phyloP scores from a whole-genome alignment of 805 yeast genomes.

The Priceomyces medius region DNA sequence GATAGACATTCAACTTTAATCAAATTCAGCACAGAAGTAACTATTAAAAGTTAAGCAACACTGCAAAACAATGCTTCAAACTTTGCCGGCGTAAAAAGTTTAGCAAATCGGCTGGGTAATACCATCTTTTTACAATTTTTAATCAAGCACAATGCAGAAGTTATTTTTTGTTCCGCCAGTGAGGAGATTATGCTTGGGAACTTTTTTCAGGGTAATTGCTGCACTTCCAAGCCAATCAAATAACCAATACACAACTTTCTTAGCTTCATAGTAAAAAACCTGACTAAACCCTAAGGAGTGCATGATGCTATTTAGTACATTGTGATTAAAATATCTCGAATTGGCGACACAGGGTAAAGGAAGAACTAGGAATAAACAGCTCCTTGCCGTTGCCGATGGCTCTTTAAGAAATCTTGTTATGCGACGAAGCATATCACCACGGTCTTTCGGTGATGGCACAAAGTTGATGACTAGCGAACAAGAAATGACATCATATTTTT shows the following conservation, averaged over 20 bases:
- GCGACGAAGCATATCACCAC: conserved; percentile 77
- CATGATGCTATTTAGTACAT: conserved; percentile 47
- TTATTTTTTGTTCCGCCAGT: conserved; percentile 67
- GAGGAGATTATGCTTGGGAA: conserved; percentile 49
- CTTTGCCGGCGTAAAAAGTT: too few relatives aligned
- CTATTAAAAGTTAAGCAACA: too few relatives aligned
- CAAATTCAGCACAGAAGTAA: too few relatives aligned
- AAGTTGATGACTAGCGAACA: conserved; percentile 87
- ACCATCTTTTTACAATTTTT: too few relatives aligned
- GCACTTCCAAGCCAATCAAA: conserved; percentile 46
- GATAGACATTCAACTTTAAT: too few relatives aligned
- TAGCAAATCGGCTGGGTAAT: too few relatives aligned
- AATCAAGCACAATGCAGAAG: conserved; percentile 45
- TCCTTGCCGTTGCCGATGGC: conserved; percentile 22
- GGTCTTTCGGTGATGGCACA: conserved; percentile 64
- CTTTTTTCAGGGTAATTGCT: conserved; percentile 9
- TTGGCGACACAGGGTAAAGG: conserved; percentile 86
- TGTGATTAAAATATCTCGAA: conserved; percentile 70
- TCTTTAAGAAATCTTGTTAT: conserved; percentile 54
- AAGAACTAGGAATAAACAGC: conserved; percentile 69
- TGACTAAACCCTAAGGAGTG: conserved; percentile 56
- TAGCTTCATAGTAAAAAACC: conserved; percentile 53
- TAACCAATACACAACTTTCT: conserved; percentile 73
- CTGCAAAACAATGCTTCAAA: too few relatives aligned
- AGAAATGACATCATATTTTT: conserved; percentile 65